These are phyloP conservation scores for Fusarium sp. DNA, from an alignment of 2,329 filamentous ascomycete species.

Conservation along the genomic window DNA sequence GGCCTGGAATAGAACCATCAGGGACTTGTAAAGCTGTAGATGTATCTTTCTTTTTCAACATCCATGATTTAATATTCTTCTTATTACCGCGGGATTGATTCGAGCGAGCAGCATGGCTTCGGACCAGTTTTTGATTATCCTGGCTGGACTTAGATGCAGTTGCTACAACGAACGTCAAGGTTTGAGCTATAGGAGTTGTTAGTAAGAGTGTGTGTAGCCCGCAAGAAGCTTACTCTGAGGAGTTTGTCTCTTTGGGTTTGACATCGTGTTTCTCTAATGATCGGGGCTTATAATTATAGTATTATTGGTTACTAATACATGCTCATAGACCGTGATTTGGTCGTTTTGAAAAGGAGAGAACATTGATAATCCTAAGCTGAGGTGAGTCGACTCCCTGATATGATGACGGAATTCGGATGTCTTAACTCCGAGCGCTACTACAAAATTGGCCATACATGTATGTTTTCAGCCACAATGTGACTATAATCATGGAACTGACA, in stretches of 20 bases:
- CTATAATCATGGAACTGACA: too few relatives aligned
- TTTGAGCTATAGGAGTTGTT: background rate
- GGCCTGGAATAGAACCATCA: slow-evolving; percentile 21
- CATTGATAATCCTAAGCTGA: rapidly evolving
- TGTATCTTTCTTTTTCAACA: slow-evolving; percentile 6
- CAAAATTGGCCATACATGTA: background rate
- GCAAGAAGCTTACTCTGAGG: background rate
- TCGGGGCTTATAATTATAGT: too few relatives aligned
- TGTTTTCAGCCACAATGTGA: background rate
- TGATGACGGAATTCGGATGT: slow-evolving; percentile 1
- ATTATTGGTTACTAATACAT: too few relatives aligned
- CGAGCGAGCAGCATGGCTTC: slow-evolving; percentile 25
- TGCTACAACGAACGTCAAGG: slow-evolving; percentile 24
- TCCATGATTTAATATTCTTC: slow-evolving; percentile 30
- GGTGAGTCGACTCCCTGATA: background rate
- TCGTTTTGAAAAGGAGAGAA: too few relatives aligned
- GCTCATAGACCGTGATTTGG: too few relatives aligned
- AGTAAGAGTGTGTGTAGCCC: background rate
- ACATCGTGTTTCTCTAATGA: background rate
- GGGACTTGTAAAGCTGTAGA: background rate
- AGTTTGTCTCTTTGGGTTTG: background rate
- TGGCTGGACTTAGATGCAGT: slow-evolving; percentile 2
- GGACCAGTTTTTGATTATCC: slow-evolving; percentile 5
- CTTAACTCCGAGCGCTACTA: slow-evolving; percentile 10
- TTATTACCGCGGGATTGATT: background rate